A percentile compares a stretch with the other conserved stretches of the same genome.
Evolutionary conservation across 2,329 filamentous ascomycete species (phyloP).

Genomic region (Beauveria caledonica): DNA sequence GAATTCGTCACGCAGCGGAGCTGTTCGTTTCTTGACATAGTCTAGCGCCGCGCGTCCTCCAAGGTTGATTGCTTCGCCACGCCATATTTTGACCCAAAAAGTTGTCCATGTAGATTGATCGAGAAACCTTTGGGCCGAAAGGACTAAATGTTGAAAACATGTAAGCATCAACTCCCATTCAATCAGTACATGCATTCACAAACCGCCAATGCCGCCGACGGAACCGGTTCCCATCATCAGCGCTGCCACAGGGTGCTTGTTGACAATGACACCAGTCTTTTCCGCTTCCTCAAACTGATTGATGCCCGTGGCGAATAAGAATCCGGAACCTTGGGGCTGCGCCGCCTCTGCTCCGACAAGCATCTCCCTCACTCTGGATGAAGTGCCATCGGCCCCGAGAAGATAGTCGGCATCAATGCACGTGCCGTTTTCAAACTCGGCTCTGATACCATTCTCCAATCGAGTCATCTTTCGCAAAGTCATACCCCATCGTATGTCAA

Average conservation of each 20-base stretch:
- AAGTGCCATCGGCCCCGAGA: slow-evolving; percentile 25
- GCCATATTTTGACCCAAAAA: slow-evolving; percentile 30
- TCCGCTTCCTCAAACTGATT: slow-evolving; percentile 18
- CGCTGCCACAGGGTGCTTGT: slow-evolving; percentile 24
- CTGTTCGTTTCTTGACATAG: slow-evolving; percentile 21
- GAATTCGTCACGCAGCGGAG: slow-evolving; percentile 23
- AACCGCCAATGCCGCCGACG: slow-evolving; percentile 24
- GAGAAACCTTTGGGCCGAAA: slow-evolving; percentile 18
- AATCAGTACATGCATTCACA: neutral
- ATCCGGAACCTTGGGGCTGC: slow-evolving; percentile 17
- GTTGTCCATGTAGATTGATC: slow-evolving; percentile 24
- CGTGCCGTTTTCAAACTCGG: slow-evolving; percentile 21
- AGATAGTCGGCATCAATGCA: slow-evolving; percentile 20
- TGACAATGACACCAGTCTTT: slow-evolving; percentile 20
- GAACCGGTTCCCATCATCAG: slow-evolving; percentile 22
- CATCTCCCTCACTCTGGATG: slow-evolving; percentile 23
- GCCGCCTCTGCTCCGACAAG: slow-evolving; percentile 21
- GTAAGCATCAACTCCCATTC: neutral
- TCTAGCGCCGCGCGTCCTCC: slow-evolving; percentile 28
- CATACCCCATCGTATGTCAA: slow-evolving; percentile 27
- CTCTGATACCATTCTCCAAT: slow-evolving; percentile 12
- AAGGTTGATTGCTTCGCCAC: slow-evolving; percentile 18
- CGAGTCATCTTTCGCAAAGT: slow-evolving; percentile 11
- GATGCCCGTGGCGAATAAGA: slow-evolving; percentile 23
- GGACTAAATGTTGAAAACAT: slow-evolving; percentile 12